A percentile compares a stretch with the other conserved stretches of the same genome.
Conservation (phyloP, 2,329 filamentous ascomycete species). For the Periconia macrospinosa region DNA sequence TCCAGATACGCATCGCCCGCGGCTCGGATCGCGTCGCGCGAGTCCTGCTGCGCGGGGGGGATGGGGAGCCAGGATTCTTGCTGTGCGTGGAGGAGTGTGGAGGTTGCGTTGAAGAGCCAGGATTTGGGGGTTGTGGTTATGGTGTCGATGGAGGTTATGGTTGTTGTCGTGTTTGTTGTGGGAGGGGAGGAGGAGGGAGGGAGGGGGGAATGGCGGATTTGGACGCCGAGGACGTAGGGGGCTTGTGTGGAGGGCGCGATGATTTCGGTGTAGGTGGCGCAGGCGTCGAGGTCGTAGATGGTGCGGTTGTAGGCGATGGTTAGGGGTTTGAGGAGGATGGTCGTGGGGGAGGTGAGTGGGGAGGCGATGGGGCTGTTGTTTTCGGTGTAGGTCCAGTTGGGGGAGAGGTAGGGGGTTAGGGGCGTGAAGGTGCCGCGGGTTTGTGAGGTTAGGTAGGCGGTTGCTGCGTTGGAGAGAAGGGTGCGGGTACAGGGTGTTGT, state of each 20-base stretch:
- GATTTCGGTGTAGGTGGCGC: conserved; percentile 27
- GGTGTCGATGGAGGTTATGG: conserved; percentile 16
- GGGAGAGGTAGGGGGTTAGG: conserved; percentile 8
- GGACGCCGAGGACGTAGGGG: conserved; percentile 18
- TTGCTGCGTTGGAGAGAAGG: conserved; percentile 10
- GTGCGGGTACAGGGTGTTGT: conserved; percentile 11
- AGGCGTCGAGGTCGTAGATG: conserved; percentile 18
- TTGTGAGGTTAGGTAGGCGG: conserved; percentile 21
- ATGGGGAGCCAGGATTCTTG: conserved; percentile 18
- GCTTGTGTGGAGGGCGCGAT: conserved; percentile 10
- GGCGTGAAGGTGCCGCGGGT: conserved; percentile 11
- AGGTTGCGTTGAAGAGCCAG: conserved; percentile 26
- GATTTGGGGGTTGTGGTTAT: conserved; percentile 16
- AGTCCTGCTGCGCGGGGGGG: conserved; percentile 7
- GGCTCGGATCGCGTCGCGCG: conserved; percentile 16
- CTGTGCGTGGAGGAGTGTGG: conserved; percentile 20
- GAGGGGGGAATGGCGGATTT: conserved; percentile 13
- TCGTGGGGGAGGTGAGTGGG: neutral
- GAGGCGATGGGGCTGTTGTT: conserved; percentile 19
- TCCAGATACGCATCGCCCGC: conserved; percentile 25
- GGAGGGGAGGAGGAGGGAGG: neutral
- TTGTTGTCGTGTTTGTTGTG: neutral
- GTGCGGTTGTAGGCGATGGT: conserved; percentile 24
- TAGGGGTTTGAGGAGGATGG: conserved; percentile 16
- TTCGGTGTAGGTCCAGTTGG: conserved; percentile 17